Percentiles rank a stretch among this genome's conserved stretches.
Evolutionary conservation across 176 grass and related monocot genomes (phyloP).

Genomic region (Musa beccarii): DNA sequence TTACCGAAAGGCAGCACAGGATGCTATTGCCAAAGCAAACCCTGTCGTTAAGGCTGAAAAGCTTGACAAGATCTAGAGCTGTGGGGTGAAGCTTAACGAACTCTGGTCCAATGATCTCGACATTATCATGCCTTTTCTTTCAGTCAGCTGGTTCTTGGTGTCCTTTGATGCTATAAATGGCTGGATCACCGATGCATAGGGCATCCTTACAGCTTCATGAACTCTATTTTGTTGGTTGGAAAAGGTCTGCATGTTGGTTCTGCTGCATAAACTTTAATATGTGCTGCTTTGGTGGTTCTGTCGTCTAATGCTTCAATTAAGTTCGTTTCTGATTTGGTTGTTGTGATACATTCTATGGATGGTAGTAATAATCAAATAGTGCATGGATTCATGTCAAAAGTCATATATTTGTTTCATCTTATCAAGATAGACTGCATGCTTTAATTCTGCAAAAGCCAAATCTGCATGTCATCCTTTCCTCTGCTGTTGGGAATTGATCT

Average conservation of each 20-base stretch:
- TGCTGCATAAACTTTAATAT: conserved; percentile 63
- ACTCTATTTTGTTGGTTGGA: conserved; percentile 2
- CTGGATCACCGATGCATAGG: conserved; percentile 1
- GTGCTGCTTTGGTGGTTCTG: conserved; percentile 25
- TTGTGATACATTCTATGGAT: not conserved
- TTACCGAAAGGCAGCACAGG: conserved; percentile 71
- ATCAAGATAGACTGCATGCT: not conserved
- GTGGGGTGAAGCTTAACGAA: not conserved
- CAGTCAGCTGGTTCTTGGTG: conserved; percentile 8
- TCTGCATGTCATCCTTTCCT: not conserved
- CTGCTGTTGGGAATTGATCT: too few relatives aligned
- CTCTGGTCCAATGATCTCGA: not conserved
- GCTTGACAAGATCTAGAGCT: conserved; percentile 81
- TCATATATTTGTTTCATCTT: not conserved
- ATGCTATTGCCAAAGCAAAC: conserved; percentile 92
- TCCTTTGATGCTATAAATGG: conserved; percentile 11
- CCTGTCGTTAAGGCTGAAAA: conserved; percentile 92
- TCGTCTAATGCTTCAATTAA: not conserved
- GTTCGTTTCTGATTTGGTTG: not conserved
- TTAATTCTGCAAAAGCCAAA: not conserved
- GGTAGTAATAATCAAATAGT: conserved; percentile 1
- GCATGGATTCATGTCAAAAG: not conserved
- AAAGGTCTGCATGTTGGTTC: conserved; percentile 33
- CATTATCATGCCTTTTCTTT: conserved; percentile 9
- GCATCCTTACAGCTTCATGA: conserved; percentile 17